Evolutionary conservation across 805 yeast genomes (phyloP).

Genomic region (Priceomyces medius): DNA sequence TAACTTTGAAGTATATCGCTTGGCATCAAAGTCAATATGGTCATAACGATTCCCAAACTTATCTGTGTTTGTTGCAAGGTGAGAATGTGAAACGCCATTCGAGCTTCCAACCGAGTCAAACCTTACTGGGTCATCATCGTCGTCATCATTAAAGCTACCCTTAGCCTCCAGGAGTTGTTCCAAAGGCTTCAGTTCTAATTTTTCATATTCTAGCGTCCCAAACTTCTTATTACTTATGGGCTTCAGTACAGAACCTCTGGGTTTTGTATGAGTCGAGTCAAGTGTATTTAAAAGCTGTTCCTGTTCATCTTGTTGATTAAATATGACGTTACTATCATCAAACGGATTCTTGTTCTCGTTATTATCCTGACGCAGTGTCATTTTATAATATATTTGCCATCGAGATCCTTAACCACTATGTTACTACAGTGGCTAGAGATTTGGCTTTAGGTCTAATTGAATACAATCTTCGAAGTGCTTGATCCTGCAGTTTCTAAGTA

Average conservation of each 20-base stretch:
- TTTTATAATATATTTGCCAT: constrained; percentile 1
- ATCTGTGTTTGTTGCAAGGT: constrained; percentile 15
- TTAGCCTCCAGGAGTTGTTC: constrained; percentile 10
- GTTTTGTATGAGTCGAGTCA: constrained; percentile 4
- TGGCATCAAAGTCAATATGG: constrained; percentile 37
- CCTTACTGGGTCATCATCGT: constrained; percentile 14
- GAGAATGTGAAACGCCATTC: neutral
- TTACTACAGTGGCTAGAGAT: no score
- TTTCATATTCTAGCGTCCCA: constrained; percentile 2
- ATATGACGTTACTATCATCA: constrained; percentile 6
- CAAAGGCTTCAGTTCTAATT: constrained; percentile 3
- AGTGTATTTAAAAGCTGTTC: constrained; percentile 5
- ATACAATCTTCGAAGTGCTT: no score
- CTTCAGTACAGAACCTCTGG: neutral
- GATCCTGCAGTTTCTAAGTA: no score
- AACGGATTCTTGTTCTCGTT: constrained; percentile 5
- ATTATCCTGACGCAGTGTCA: constrained; percentile 1
- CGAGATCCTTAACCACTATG: neutral
- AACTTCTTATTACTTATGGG: constrained; percentile 6
- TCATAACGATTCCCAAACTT: constrained; percentile 34
- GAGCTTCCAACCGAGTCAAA: constrained; percentile 7
- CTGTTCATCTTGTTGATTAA: constrained; percentile 4
- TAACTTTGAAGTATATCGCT: constrained; percentile 29
- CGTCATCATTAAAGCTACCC: constrained; percentile 10
- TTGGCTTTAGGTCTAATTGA: no score